Percentiles rank a stretch among this genome's conserved stretches.
These are phyloP conservation scores for Amesomyces nigricolor DNA, from an alignment of 2,329 filamentous ascomycete species.

Conservation along the genomic window DNA sequence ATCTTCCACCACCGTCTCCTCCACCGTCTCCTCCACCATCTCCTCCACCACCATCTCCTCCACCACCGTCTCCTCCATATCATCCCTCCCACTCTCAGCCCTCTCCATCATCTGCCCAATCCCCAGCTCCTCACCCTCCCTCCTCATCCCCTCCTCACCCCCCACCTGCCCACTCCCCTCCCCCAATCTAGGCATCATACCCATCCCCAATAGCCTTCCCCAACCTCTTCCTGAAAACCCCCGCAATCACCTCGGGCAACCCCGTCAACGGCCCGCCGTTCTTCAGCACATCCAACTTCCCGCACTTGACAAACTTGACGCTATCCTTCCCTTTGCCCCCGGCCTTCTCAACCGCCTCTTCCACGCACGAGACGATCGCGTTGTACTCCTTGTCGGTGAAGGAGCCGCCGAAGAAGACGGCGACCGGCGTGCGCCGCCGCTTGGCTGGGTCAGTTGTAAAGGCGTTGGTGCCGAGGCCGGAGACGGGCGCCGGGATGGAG, in stretches of 20 bases:
- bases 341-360: too few species aligned
- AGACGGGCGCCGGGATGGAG: conserved; percentile 8
- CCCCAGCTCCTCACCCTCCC: neutral
- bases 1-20: too few species aligned
- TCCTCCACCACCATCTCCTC: too few species aligned
- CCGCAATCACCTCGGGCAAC: conserved; percentile 28
- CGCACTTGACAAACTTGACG: conserved; percentile 24
- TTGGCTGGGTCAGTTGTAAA: neutral
- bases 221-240: conserved; percentile 28
- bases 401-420: conserved; percentile 24
- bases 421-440: conserved; percentile 17
- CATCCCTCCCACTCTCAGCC: too few species aligned
- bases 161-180: neutral
- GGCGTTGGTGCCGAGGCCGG: conserved; percentile 20
- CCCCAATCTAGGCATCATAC: neutral
- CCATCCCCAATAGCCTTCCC: conserved; percentile 13
- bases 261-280: conserved; percentile 26
- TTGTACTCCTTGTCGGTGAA: conserved; percentile 23
- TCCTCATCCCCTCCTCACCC: neutral
- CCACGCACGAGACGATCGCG: conserved; percentile 17
- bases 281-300: conserved; percentile 27
- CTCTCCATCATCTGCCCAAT: too few species aligned
- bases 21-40: too few species aligned
- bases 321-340: neutral
- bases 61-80: too few species aligned